Percentiles rank a stretch among this genome's conserved stretches.
Evolutionary conservation across 1,284 basidiomycete species (phyloP).

Genomic region (Amylostereum chailletii): DNA sequence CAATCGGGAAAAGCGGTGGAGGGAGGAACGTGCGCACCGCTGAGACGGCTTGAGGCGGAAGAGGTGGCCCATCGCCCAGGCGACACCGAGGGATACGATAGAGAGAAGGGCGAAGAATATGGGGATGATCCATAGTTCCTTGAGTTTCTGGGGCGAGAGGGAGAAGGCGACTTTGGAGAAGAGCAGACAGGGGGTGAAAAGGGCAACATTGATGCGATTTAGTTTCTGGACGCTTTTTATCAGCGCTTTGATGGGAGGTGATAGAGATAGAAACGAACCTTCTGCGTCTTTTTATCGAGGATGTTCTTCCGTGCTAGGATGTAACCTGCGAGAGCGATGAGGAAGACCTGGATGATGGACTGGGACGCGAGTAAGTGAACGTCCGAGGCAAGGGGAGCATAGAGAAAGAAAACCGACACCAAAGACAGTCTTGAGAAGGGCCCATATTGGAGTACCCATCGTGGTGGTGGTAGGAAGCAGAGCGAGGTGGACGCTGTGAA

Average conservation of each 20-base stretch:
- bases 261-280: conserved; percentile 36
- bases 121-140: conserved; percentile 89
- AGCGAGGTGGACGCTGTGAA: too few species aligned
- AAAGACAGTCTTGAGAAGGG: conserved; percentile 43
- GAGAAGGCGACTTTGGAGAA: conserved; percentile 92
- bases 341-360: conserved; percentile 83
- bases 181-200: conserved; percentile 88
- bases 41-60: conserved; percentile 55
- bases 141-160: conserved; percentile 70
- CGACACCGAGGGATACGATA: conserved; percentile 47
- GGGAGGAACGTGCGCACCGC: conserved; percentile 30
- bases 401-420: conserved; percentile 29
- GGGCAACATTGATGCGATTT: conserved; percentile 74
- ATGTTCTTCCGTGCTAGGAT: conserved; percentile 73
- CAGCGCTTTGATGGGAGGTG: too few species aligned
- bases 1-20: conserved; percentile 2
- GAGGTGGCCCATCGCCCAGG: conserved; percentile 39
- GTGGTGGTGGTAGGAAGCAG: neutral
- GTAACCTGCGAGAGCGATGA: conserved; percentile 84
- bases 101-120: conserved; percentile 73
- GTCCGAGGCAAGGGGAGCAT: neutral
- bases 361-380: too few species aligned
- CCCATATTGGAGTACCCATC: conserved; percentile 22
- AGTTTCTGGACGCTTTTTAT: conserved; percentile 42
- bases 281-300: conserved; percentile 85